Evolutionary conservation across 2,329 filamentous ascomycete genomes (phyloP), one percentile per base, ranked within the genome.

Genomic region (Xylariaceae sp.): DNA sequence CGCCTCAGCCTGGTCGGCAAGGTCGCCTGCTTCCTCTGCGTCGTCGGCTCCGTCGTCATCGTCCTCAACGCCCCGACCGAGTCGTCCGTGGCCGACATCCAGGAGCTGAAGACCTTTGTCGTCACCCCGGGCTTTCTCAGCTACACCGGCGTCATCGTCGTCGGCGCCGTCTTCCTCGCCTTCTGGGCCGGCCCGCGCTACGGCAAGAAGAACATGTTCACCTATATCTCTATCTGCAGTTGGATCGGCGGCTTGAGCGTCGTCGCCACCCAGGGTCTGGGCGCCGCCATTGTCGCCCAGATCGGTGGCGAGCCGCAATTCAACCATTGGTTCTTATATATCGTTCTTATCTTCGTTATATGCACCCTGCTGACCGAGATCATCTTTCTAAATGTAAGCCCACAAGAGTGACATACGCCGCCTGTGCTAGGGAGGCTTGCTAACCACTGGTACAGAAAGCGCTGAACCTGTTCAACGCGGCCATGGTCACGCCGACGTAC

Each of bases 261-360:
- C 7, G 92, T 96, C 35, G 83, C 87, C 12, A 96, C 89, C 3
- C 90, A 96, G 60, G 92, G 92, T 13, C 64, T 98, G 27, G 92
- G 92, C 33, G 79, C 90, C 34, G 90, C 90, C 13, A 89, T 98
- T 43, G 75, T 95, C 35, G 85, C 90, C 0, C 88, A 94, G 64
- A 81, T 81, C 39, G 72, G 75, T 13, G 92, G 90, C 12, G 77
- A 78, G 31, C 72, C 80, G 2, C 89, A 98, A 68, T 96, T 94
- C 62, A 94, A 95, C 58, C 78, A 96, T 57, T 96, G 90, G 90
- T 98, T 98, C 55, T 64, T 94, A 24, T 98, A 94, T 61, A 80
- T 96, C 5, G 64, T 96, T 19, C 65, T 96, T 36, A 84, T 89
- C 5, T 96, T 98, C 60, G 88, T 96, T 33, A 71, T 96, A 43